Evolutionary conservation across 1,139 yeast genomes (phyloP).

Genomic region (Protomyces macrosporus): DNA sequence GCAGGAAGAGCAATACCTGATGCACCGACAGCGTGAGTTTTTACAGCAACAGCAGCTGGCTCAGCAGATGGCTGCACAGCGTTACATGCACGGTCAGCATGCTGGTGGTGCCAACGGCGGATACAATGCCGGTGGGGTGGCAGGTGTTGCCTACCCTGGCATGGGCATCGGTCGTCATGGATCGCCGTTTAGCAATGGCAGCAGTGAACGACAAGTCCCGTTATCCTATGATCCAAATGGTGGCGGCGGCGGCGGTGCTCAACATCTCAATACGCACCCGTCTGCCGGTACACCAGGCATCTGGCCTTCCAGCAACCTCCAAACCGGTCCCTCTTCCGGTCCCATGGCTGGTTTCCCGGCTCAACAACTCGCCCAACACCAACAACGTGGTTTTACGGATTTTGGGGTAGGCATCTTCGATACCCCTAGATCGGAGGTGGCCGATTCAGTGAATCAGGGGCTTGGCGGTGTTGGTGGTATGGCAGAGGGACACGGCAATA

Average conservation of each 20-base stretch:
- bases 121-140: background rate
- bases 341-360: conserved; percentile 3
- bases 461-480: too few relatives aligned
- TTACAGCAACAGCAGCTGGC: conserved; percentile 29
- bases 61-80: conserved; percentile 25
- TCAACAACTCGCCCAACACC: background rate
- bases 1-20: conserved; percentile 30
- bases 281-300: background rate
- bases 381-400: conserved; percentile 25
- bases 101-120: conserved; percentile 1
- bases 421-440: conserved; percentile 28
- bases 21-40: conserved; percentile 31
- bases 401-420: conserved; percentile 28
- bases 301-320: background rate
- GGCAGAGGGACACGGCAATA: background rate
- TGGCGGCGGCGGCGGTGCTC: conserved; percentile 1
- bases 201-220: conserved; percentile 16
- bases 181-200: conserved; percentile 10
- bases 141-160: background rate
- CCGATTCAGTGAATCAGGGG: conserved; percentile 10
- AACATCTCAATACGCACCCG: too few relatives aligned
- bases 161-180: conserved; percentile 14
- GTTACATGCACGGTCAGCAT: conserved; percentile 17
- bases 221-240: conserved; percentile 3
- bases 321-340: background rate